These are phyloP conservation scores for Colletotrichum abscissum DNA, from an alignment of 2,329 filamentous ascomycete species.

Conservation along the genomic window DNA sequence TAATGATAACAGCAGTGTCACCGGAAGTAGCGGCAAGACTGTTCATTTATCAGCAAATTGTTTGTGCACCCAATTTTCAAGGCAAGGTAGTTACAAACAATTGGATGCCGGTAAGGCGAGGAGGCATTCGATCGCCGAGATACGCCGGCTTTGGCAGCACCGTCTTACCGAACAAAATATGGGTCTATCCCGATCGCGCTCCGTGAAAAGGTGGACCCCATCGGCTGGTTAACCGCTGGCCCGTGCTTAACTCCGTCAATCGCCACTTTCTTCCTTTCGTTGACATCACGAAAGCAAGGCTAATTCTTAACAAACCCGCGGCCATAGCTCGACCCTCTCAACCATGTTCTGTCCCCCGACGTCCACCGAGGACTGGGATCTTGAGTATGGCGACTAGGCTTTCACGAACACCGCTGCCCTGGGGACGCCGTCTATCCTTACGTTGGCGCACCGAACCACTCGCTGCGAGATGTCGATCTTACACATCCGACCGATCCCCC, in stretches of 20 bases:
- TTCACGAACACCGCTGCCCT: not conserved
- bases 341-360: slow-evolving; percentile 6
- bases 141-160: not conserved
- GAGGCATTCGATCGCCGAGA: not conserved
- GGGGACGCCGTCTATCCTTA: slow-evolving; percentile 1
- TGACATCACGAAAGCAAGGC: slow-evolving; percentile 25
- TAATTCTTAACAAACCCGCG: not conserved
- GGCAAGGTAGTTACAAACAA: too few species aligned
- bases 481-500: slow-evolving; percentile 26
- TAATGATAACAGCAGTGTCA: too few species aligned
- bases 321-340: not conserved
- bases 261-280: slow-evolving; percentile 28
- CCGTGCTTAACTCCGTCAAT: slow-evolving; percentile 32
- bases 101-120: too few species aligned
- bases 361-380: slow-evolving; percentile 1
- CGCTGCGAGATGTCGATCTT: not conserved
- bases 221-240: not conserved
- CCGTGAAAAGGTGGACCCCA: not conserved
- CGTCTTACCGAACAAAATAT: not conserved
- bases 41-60: too few species aligned
- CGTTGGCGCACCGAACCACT: not conserved
- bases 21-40: too few species aligned
- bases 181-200: not conserved
- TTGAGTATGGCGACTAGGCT: slow-evolving; percentile 28
- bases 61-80: too few species aligned